Conservation (phyloP, 2,329 filamentous ascomycete genomes). For the Dactylella cylindrospora region DNA sequence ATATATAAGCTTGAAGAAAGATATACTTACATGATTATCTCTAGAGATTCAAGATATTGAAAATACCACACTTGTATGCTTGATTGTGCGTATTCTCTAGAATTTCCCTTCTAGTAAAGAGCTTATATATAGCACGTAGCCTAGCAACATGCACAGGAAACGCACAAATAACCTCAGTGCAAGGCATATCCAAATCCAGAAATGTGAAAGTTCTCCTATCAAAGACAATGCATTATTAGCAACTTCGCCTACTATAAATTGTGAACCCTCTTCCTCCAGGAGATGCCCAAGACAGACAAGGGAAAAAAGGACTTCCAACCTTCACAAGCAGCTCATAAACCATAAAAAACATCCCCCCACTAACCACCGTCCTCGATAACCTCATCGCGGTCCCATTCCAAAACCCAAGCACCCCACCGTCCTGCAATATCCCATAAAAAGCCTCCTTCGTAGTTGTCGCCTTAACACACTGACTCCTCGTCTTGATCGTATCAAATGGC, state of each 20-base stretch:
- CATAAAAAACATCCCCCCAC: constrained; percentile 51
- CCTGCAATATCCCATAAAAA: constrained; percentile 58
- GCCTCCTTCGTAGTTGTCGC: constrained; percentile 63
- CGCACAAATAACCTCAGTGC: constrained; percentile 23
- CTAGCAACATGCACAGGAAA: too few species aligned
- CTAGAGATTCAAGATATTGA: too few species aligned
- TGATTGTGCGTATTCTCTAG: too few species aligned
- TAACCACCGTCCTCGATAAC: constrained; percentile 64
- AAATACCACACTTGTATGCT: too few species aligned
- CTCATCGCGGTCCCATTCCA: constrained; percentile 71
- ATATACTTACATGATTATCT: too few species aligned
- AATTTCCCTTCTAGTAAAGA: too few species aligned
- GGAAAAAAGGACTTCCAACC: constrained; percentile 1
- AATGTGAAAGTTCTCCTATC: constrained; percentile 27
- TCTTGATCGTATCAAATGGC: constrained; percentile 67
- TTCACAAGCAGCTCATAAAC: constrained; percentile 24
- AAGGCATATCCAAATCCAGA: constrained; percentile 30
- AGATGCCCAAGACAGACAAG: too few species aligned
- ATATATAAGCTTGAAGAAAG: too few species aligned
- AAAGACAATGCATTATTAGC: background rate
- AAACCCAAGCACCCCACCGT: constrained; percentile 63
- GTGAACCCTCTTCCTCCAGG: background rate
- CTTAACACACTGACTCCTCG: constrained; percentile 62
- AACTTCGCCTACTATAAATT: background rate
- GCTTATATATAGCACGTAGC: too few species aligned